phyloP scores from a whole-genome alignment of 768 basidiomycete genomes.

The Russula ochroleuca region DNA sequence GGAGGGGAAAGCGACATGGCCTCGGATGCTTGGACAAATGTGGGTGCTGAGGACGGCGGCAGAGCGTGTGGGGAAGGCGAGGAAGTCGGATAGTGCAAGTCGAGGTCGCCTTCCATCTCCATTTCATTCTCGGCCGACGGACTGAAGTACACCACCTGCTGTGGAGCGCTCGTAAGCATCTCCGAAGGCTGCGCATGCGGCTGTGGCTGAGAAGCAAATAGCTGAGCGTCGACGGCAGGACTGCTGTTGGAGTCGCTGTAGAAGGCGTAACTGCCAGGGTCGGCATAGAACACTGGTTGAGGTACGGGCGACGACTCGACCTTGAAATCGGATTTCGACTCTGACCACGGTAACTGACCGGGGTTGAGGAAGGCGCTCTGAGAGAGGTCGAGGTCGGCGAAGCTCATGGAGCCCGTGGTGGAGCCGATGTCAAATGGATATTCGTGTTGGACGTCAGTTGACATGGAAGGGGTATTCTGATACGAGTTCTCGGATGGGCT shows the following conservation, averaged over 20 bases:
- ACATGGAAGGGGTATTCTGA: constrained; percentile 5
- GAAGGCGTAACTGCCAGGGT: too few species aligned
- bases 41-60: too few species aligned
- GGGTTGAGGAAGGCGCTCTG: constrained; percentile 19
- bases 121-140: constrained; percentile 17
- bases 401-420: constrained; percentile 8
- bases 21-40: too few species aligned
- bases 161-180: constrained; percentile 8
- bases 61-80: too few species aligned
- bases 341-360: constrained; percentile 21
- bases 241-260: constrained; percentile 17
- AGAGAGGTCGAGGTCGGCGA: constrained; percentile 17
- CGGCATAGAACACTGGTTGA: too few species aligned
- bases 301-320: too few species aligned
- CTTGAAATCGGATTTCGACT: too few species aligned
- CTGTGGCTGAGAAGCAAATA: constrained; percentile 16
- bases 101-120: constrained; percentile 16
- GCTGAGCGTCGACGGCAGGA: constrained; percentile 15
- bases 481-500: constrained; percentile 15
- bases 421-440: constrained; percentile 22
- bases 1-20: too few species aligned
- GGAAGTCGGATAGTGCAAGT: too few species aligned
- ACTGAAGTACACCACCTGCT: constrained; percentile 21
- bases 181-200: constrained; percentile 5
- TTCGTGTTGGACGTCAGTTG: constrained; percentile 5